phyloP scores from a whole-genome alignment of 2,329 filamentous ascomycete genomes.

The Didymella arachidicola region DNA sequence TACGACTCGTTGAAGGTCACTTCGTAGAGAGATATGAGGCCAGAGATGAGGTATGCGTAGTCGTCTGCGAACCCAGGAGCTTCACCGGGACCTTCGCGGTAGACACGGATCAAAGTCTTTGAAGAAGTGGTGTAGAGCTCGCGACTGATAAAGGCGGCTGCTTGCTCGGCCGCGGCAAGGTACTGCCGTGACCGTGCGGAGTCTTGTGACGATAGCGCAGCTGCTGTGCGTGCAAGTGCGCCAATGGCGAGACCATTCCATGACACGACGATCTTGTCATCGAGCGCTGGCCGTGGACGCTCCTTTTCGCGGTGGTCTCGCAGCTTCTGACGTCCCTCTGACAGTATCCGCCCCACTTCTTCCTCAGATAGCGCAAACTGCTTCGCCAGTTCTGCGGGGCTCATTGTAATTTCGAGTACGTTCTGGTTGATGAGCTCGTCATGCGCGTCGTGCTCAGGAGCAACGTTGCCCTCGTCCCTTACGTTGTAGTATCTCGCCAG shows the following conservation, averaged over 20 bases:
- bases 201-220: conserved; percentile 69
- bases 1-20: conserved; percentile 78
- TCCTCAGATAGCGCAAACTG: conserved; percentile 76
- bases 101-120: conserved; percentile 75
- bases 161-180: conserved; percentile 69
- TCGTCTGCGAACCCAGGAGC: conserved; percentile 87
- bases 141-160: conserved; percentile 74
- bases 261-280: conserved; percentile 85
- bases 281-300: conserved; percentile 77
- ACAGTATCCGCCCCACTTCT: conserved; percentile 73
- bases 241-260: conserved; percentile 92
- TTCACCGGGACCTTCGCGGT: conserved; percentile 70
- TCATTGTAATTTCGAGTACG: conserved; percentile 76
- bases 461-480: conserved; percentile 83
- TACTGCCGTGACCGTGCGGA: conserved; percentile 67
- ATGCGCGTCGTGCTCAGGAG: conserved; percentile 81
- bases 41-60: conserved; percentile 87
- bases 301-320: conserved; percentile 75
- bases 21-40: conserved; percentile 84
- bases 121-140: conserved; percentile 73
- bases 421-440: conserved; percentile 97
- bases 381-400: conserved; percentile 72
- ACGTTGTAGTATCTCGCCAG: conserved; percentile 87
- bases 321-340: conserved; percentile 71
- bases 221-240: conserved; percentile 77